These are phyloP conservation scores for Botrytis paeoniae DNA, from an alignment of 2,329 filamentous ascomycete genomes.

Conservation along the genomic window DNA sequence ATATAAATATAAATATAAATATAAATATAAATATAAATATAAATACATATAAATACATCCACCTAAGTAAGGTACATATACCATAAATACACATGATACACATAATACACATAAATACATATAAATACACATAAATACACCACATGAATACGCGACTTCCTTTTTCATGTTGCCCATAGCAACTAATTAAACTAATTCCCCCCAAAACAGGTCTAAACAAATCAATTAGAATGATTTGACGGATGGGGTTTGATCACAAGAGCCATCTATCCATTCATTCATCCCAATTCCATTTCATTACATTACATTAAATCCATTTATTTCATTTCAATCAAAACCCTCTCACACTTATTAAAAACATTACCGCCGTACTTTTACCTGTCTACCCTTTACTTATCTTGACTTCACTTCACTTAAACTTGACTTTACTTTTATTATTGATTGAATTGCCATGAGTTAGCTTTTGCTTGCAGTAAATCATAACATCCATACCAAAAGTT, in stretches of 20 bases:
- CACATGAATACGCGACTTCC: slow-evolving; percentile 8
- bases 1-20: too few species aligned
- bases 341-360: neutral
- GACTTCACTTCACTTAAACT: neutral
- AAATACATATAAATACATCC: too few species aligned
- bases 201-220: slow-evolving; percentile 12
- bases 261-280: neutral
- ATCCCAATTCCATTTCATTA: neutral
- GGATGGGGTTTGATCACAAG: neutral
- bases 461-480: slow-evolving; percentile 1
- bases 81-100: too few species aligned
- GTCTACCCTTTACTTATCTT: neutral
- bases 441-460: slow-evolving; percentile 5
- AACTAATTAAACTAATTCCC: neutral
- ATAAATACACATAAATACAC: neutral
- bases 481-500: neutral
- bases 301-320: neutral
- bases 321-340: neutral
- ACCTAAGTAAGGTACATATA: too few species aligned
- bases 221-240: neutral
- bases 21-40: too few species aligned
- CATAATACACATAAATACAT: neutral
- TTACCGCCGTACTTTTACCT: neutral
- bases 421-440: neutral
- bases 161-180: neutral